phyloP scores from a whole-genome alignment of 345 rosid species.

The Eucalyptus pauciflora region DNA sequence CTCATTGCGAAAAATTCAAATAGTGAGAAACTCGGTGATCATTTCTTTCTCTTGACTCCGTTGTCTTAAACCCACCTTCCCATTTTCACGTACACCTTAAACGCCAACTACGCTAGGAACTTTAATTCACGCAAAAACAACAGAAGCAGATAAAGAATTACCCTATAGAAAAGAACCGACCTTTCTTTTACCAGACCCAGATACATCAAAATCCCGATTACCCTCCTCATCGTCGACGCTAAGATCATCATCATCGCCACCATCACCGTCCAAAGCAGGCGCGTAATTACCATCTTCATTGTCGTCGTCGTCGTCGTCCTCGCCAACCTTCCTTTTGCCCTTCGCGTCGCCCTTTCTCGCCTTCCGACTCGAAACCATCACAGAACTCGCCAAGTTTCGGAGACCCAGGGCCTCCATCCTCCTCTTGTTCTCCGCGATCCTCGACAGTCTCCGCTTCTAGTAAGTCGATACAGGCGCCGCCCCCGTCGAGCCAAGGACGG shows the following conservation, averaged over 20 bases:
- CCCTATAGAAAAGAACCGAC: not conserved
- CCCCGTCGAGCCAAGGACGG: not conserved
- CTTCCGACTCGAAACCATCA: slow-evolving; percentile 19
- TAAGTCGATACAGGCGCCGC: slow-evolving; percentile 26
- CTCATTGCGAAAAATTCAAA: not conserved
- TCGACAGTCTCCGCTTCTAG: slow-evolving; percentile 58
- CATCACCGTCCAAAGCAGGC: slow-evolving; percentile 20
- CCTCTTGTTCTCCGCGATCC: slow-evolving; percentile 74
- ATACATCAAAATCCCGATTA: slow-evolving; percentile 9
- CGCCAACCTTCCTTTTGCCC: slow-evolving; percentile 29
- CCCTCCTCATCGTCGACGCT: slow-evolving; percentile 7
- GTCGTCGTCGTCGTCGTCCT: slow-evolving; percentile 3
- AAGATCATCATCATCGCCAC: not conserved
- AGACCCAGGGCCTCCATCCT: slow-evolving; percentile 81
- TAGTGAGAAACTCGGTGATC: not conserved
- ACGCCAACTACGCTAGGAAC: not conserved
- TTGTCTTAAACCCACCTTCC: not conserved
- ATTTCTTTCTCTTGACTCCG: not conserved
- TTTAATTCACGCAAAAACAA: not conserved
- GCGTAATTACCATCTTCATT: slow-evolving; percentile 57
- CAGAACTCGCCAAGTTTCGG: slow-evolving; percentile 34
- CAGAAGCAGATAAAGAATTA: not conserved
- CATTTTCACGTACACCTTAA: not conserved
- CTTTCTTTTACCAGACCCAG: slow-evolving; percentile 14
- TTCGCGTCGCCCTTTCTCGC: not conserved